These are phyloP conservation scores for Epichloe amarillans DNA, from an alignment of 2,329 filamentous ascomycete species.

Conservation along the genomic window DNA sequence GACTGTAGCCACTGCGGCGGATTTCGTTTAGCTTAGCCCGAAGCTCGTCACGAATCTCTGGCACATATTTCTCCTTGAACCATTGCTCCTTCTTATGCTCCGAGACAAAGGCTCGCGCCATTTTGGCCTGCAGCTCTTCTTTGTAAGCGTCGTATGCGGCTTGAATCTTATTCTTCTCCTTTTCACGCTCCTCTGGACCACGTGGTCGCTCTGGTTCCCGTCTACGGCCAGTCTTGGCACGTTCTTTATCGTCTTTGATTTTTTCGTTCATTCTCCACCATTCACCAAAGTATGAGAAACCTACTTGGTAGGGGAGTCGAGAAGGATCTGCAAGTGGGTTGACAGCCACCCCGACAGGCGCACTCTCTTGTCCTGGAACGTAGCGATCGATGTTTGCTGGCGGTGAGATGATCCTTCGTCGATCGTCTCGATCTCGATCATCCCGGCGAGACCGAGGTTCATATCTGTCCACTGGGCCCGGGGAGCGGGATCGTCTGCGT, in stretches of 20 bases:
- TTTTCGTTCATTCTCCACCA: conserved; percentile 77
- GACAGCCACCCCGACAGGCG: conserved; percentile 28
- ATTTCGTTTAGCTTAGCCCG: conserved; percentile 66
- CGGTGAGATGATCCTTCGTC: conserved; percentile 46
- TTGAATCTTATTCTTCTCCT: conserved; percentile 68
- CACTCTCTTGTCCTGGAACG: conserved; percentile 57
- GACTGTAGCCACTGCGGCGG: conserved; percentile 62
- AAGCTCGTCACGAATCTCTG: conserved; percentile 65
- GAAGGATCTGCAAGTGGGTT: conserved; percentile 64
- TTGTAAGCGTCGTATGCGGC: conserved; percentile 54
- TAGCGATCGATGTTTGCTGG: conserved; percentile 72
- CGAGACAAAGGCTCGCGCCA: conserved; percentile 80
- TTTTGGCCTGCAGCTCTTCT: conserved; percentile 56
- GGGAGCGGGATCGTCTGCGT: conserved; percentile 55
- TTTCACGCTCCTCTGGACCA: conserved; percentile 61
- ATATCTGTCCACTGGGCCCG: conserved; percentile 59
- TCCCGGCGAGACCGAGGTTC: conserved; percentile 59
- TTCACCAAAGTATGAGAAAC: conserved; percentile 75
- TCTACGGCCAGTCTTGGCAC: conserved; percentile 53
- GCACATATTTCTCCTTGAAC: conserved; percentile 91
- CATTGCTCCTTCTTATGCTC: conserved; percentile 94
- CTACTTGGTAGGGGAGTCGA: conserved; percentile 64
- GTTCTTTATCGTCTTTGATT: conserved; percentile 71
- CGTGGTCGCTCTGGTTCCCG: conserved; percentile 50
- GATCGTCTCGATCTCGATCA: conserved; percentile 50